These are phyloP conservation scores for Balamuthia mandrillaris DNA, from an alignment of 208 protist species.

Conservation along the genomic window DNA sequence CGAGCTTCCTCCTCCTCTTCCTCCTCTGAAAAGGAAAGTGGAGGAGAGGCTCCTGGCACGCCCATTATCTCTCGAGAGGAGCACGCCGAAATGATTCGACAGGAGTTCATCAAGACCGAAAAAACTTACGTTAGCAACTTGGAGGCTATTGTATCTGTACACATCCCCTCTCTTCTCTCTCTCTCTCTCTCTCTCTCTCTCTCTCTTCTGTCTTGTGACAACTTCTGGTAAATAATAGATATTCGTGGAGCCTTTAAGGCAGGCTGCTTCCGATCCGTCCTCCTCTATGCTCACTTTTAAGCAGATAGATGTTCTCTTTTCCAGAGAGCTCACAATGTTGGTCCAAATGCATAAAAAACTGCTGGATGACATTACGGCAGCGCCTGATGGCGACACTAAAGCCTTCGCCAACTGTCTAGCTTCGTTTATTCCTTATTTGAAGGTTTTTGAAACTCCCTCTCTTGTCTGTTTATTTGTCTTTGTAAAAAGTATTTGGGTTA, in stretches of 20 bases:
- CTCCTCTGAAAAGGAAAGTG: too few species aligned
- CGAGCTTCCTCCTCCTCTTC: too few species aligned
- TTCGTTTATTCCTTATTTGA: conserved; percentile 15
- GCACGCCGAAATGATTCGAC: not conserved
- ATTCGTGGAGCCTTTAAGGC: not conserved
- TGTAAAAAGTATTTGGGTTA: too few species aligned
- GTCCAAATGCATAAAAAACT: not conserved
- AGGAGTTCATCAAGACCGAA: conserved; percentile 31
- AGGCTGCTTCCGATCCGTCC: not conserved
- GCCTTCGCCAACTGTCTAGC: not conserved
- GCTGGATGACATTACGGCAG: not conserved
- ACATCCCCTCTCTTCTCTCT: not conserved
- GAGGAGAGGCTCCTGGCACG: too few species aligned
- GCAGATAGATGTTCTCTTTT: conserved; percentile 7
- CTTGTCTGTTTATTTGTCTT: too few species aligned
- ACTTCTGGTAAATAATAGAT: not conserved
- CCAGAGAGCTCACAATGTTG: not conserved
- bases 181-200: too few species aligned
- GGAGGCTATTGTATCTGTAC: conserved; percentile 15
- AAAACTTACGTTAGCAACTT: conserved; percentile 31
- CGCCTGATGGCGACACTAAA: not conserved
- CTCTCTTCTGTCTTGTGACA: not conserved
- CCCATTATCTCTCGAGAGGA: conserved; percentile 1
- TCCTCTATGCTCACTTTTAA: not conserved
- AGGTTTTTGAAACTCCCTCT: too few species aligned